A percentile compares a stretch with the other conserved stretches of the same genome.
Conservation (phyloP, 2,329 filamentous ascomycete species). For the Cladosporium velox region DNA sequence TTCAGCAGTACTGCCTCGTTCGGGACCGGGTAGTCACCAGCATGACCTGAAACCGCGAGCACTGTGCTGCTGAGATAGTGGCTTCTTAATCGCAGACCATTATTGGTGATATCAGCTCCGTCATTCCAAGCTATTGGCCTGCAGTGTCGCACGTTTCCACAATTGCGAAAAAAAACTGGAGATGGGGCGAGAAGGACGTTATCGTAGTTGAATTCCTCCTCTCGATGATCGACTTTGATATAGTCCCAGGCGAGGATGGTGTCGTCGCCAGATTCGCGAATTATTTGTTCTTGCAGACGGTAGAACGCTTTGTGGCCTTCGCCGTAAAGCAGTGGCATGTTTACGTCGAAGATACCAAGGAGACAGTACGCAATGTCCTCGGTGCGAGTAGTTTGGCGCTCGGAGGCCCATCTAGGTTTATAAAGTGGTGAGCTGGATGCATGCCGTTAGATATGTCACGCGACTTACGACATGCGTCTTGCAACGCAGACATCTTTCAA, state of each 20-base stretch:
- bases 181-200: neutral
- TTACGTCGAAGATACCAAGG: conserved; percentile 27
- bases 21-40: neutral
- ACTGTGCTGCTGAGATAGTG: neutral
- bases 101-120: neutral
- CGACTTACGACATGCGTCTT: conserved; percentile 13
- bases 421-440: conserved; percentile 26
- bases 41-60: neutral
- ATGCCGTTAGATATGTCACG: conserved; percentile 2
- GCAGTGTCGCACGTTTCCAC: neutral
- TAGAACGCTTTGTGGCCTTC: conserved; percentile 26
- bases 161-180: neutral
- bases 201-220: neutral
- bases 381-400: conserved; percentile 29
- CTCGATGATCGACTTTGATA: neutral
- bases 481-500: conserved; percentile 26
- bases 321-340: conserved; percentile 28
- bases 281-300: conserved; percentile 25
- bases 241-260: conserved; percentile 27
- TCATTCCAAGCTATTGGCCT: neutral
- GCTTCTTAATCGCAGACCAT: neutral
- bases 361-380: conserved; percentile 27
- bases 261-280: conserved; percentile 18
- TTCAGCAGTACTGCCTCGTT: neutral
- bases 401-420: conserved; percentile 32